Percentiles rank a stretch among this genome's conserved stretches.
Evolutionary conservation across 768 basidiomycete genomes (phyloP).

Genomic region (Lactarius pseudohatsudake): DNA sequence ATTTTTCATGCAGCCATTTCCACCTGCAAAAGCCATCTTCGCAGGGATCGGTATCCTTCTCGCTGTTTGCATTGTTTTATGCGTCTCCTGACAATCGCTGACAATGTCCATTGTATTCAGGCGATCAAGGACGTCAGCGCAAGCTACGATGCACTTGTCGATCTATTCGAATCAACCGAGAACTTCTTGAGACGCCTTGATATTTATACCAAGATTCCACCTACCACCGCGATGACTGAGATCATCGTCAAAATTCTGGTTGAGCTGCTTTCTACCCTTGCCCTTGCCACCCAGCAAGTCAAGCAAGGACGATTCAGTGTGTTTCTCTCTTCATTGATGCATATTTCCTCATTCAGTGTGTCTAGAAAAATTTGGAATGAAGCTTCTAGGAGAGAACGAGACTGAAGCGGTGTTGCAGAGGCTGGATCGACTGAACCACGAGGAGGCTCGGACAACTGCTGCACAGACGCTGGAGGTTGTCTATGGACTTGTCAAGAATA

Average conservation of each 20-base stretch:
- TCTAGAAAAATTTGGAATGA: background rate
- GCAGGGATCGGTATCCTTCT: too few species aligned
- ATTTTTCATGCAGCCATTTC: too few species aligned
- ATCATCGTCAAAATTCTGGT: background rate
- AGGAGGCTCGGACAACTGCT: background rate
- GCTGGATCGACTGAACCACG: background rate
- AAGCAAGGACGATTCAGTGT: background rate
- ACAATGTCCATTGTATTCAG: too few species aligned
- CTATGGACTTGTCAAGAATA: background rate
- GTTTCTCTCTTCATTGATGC: background rate
- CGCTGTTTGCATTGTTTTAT: too few species aligned
- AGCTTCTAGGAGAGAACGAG: background rate
- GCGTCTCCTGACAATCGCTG: too few species aligned
- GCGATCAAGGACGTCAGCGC: too few species aligned
- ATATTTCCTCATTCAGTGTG: background rate
- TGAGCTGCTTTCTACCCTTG: background rate
- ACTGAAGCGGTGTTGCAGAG: background rate
- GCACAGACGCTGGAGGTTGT: background rate
- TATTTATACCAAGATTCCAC: background rate
- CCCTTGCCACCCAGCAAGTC: slow-evolving; percentile 1
- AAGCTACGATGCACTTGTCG: too few species aligned
- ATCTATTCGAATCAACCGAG: too few species aligned
- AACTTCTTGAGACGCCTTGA: too few species aligned
- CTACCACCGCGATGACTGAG: background rate
- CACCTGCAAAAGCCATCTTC: too few species aligned